phyloP scores from a whole-genome alignment of 2,329 filamentous ascomycete genomes.

The Clonostachys rhizophaga region DNA sequence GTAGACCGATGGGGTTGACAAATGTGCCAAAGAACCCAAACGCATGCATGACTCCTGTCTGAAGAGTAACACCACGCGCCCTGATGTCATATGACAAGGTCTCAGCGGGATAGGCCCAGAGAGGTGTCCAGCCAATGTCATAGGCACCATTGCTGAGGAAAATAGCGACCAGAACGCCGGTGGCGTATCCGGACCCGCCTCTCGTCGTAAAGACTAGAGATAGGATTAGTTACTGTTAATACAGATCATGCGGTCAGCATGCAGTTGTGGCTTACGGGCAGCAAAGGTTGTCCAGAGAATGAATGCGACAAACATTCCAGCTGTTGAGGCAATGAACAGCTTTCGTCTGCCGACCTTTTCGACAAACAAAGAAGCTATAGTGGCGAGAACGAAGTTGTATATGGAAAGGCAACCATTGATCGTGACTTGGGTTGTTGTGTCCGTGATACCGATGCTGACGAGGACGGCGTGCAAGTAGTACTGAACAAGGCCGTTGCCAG shows the following conservation, averaged over 20 bases:
- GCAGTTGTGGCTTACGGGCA: slow-evolving; percentile 8
- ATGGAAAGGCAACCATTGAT: slow-evolving; percentile 34
- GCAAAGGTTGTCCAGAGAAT: slow-evolving; percentile 23
- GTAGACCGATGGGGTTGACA: too few species aligned
- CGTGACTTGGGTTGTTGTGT: slow-evolving; percentile 20
- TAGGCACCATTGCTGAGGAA: slow-evolving; percentile 39
- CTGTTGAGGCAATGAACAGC: slow-evolving; percentile 36
- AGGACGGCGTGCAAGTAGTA: slow-evolving; percentile 42
- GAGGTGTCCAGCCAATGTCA: slow-evolving; percentile 36
- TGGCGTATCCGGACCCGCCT: too few species aligned
- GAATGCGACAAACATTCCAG: slow-evolving; percentile 16
- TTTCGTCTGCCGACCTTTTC: slow-evolving; percentile 40
- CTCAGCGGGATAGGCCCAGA: slow-evolving; percentile 33
- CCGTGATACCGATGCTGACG: slow-evolving; percentile 34
- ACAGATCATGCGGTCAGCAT: slow-evolving; percentile 1
- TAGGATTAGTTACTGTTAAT: too few species aligned
- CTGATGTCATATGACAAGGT: slow-evolving; percentile 24
- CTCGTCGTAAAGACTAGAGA: too few species aligned
- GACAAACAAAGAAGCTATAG: slow-evolving; percentile 31
- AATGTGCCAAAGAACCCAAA: too few species aligned
- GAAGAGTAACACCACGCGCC: slow-evolving; percentile 8
- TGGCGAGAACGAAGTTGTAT: slow-evolving; percentile 32
- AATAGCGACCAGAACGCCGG: slow-evolving; percentile 16
- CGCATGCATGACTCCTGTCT: too few species aligned
- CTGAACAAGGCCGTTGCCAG: slow-evolving; percentile 21